A percentile compares a stretch with the other conserved stretches of the same genome.
phyloP scores from a whole-genome alignment of 2,329 filamentous ascomycete species.

The Aspergillus novofumigatus region DNA sequence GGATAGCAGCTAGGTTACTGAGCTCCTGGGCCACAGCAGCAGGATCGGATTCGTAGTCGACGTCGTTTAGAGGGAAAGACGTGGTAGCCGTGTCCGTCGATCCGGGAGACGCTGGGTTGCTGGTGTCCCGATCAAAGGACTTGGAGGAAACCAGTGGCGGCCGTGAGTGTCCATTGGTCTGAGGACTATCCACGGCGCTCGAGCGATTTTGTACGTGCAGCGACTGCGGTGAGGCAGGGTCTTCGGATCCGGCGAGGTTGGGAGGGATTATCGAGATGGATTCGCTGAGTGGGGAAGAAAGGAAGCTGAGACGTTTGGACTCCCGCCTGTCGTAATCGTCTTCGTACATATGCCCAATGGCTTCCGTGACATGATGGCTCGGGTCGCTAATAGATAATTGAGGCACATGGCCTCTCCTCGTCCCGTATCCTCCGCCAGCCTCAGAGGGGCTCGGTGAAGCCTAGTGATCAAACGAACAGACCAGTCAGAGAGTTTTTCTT shows the following conservation, averaged over 20 bases:
- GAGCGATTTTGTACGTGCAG: constrained; percentile 30
- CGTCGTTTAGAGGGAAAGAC: constrained; percentile 71
- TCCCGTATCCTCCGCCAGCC: constrained; percentile 45
- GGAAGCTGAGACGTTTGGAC: constrained; percentile 70
- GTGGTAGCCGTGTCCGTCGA: constrained; percentile 55
- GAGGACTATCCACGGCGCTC: constrained; percentile 25
- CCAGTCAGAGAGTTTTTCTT: constrained; percentile 8
- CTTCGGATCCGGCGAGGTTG: constrained; percentile 24
- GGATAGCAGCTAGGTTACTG: constrained; percentile 84
- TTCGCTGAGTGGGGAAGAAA: constrained; percentile 49
- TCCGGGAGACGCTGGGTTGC: constrained; percentile 52
- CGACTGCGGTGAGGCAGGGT: constrained; percentile 24
- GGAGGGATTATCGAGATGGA: constrained; percentile 38
- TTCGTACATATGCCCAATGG: constrained; percentile 86
- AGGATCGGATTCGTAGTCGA: constrained; percentile 86
- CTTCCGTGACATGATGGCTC: constrained; percentile 89
- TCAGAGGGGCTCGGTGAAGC: constrained; percentile 40
- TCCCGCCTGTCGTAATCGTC: constrained; percentile 62
- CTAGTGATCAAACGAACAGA: constrained; percentile 21
- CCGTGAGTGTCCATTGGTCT: constrained; percentile 32
- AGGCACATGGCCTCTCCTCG: constrained; percentile 55
- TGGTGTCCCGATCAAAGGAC: constrained; percentile 40
- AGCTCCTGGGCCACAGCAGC: constrained; percentile 87
- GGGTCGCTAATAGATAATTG: constrained; percentile 76
- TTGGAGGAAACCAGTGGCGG: constrained; percentile 21